Base-by-base conservation (phyloP, 305 asterid genomes). In the Solanum hybrid region DNA sequence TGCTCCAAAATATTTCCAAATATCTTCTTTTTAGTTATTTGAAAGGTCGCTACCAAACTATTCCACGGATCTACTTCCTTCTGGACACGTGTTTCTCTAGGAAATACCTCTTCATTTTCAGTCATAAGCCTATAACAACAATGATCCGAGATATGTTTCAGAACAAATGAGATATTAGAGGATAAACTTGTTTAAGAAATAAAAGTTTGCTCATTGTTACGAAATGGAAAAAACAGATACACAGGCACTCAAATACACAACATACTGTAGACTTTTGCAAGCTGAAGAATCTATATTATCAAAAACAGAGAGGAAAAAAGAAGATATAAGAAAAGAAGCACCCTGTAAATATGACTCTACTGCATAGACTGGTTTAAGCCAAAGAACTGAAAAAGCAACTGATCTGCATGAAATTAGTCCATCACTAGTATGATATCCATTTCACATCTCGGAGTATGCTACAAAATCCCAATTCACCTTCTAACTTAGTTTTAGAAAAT, bases 101-200 rank as follows among this genome's bases (percentile, higher is more conserved):
- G 92, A 72, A 88, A 84, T 38, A 84, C 81, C 86, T 90, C 91
- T 86, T 88, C 79, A 71, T 91, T 86, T 86, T 86, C 60, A 79
- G 81, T 81, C 78, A 90, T 88, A 86, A 88, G 89, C 92, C 95
- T 94, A 90, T 45, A 89, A 86, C 89, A 14, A 51, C 85, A 86
- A 90, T 89, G n/a, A 78, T 66, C 14, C 22, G 12, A 77, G 51
- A 24, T 22, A 84, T 32, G 34, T 42, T 77, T 90, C 87, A 91
- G 85, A 31, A 89, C 64, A 80, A 22, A 27, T 86, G 89, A 85
- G 79, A 71, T 14, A 86, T 75, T 7, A 26, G 76, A 86, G 22
- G 73, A 77, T 64, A 87, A 75, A 40, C 66, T 87, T 56, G 71
- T 42, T 10, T 56, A 60, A 75, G 80, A 38, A 42, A 75, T n/a